Evolutionary conservation across 768 basidiomycete genomes (phyloP), one percentile per base, ranked within the genome.

Genomic region (Mycena olivaceomarginata): DNA sequence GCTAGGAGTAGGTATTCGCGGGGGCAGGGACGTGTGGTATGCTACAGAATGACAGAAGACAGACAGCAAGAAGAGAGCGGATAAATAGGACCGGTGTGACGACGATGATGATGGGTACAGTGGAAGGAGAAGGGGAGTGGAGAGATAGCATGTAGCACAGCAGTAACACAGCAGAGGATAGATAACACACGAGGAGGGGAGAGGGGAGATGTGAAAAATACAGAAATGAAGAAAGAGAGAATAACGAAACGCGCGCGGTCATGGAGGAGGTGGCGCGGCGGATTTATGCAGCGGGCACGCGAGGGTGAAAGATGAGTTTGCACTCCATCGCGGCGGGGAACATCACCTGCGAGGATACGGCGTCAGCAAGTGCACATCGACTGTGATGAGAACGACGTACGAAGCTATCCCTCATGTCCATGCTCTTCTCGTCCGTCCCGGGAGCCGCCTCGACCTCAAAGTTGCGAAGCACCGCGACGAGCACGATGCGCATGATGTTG

Each of bases 381-480:
- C 10, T 15, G 39, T 63, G 63, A 56, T 68, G 66, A 46, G 79
- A 72, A 51, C 4, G 16, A 88, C 92, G 84, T 82, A 96, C 95
- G 85, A 96, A 96, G 83, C 94, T 94, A 83, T 96, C 95, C 84
- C 90, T 92, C 77, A 95, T 92, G 70, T 93, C 92, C 95, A 96
- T 96, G 79, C 91, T 94, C 81, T 84, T 87, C 81, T 93, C 93
- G 72, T 91, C 93, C 57, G 95, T 96, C 85, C 95, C 94, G 2
- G 86, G 81, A 5, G 93, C 90, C 18, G 94, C 92, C 18, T 87
- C 82, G 74, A 96, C 85, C 63, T 94, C 90, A 78, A 96, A 96
- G 84, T 94, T 96, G 80, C 91, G 87, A 37, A 88, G 89, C 75
- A 95, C 85, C 1, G 91, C 86, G 13, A 92, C 93, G 40, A 95